phyloP scores from a whole-genome alignment of 140 eudicot genomes.

The Stevia rebaudiana region DNA sequence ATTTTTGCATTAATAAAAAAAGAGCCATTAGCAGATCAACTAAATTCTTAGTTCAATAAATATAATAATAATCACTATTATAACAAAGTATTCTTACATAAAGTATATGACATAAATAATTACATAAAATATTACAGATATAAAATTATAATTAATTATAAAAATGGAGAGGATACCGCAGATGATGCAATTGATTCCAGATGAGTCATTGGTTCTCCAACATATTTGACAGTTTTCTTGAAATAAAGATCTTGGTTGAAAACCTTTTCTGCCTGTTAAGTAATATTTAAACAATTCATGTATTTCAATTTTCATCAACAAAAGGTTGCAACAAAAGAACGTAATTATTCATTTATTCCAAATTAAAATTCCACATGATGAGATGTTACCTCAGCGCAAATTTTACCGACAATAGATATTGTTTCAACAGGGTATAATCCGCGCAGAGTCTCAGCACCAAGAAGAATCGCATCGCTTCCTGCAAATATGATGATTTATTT shows the following conservation, averaged over 20 bases:
- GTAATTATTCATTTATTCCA: background rate
- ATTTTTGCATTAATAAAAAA: background rate
- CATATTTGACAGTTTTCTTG: slow-evolving; percentile 89
- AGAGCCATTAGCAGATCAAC: background rate
- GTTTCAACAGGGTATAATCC: slow-evolving; percentile 67
- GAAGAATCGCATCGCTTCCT: slow-evolving; percentile 83
- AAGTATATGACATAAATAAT: background rate
- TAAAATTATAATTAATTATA: background rate
- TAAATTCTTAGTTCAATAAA: background rate
- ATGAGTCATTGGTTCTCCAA: slow-evolving; percentile 87
- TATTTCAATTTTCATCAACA: slow-evolving; percentile 6
- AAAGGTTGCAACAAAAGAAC: slow-evolving; percentile 1
- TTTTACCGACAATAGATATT: slow-evolving; percentile 54
- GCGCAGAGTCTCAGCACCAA: slow-evolving; percentile 76
- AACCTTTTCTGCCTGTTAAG: slow-evolving; percentile 86
- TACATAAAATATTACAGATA: background rate
- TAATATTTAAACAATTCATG: background rate
- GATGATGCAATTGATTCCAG: slow-evolving; percentile 80
- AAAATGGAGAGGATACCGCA: slow-evolving; percentile 55
- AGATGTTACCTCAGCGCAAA: slow-evolving; percentile 54
- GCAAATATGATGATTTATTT: slow-evolving; percentile 8
- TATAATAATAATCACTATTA: no score
- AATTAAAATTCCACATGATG: background rate
- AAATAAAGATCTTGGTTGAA: slow-evolving; percentile 87
- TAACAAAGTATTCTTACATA: background rate